Base-by-base conservation (phyloP, 169 alveolate genomes). In the Cryptosporidium felis region DNA sequence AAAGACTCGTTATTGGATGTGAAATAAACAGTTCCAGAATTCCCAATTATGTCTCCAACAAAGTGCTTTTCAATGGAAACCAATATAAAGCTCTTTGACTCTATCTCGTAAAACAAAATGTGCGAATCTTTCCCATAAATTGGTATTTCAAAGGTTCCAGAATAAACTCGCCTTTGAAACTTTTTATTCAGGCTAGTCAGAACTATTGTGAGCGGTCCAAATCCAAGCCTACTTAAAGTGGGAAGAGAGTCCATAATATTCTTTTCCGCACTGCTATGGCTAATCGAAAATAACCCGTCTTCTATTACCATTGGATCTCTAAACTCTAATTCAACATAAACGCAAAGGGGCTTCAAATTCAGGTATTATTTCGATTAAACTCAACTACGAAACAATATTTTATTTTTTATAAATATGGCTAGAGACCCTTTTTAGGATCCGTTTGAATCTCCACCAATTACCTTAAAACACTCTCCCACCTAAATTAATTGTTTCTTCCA, bases 151-250 rank as follows among this genome's bases (percentile, higher is more conserved):
- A 65, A 65, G 8, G 62, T 65, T 5, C 81, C 81, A 9, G 81
- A 28, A 30, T 65, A 65, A 5, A 49, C 61, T 14, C 81, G 59
- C 34, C 18, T 65, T 32, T 65, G 53, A 49, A 65, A 65, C 14
- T 42, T 65, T 16, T 65, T 65, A 30, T 65, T 65, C 36, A 65
- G 26, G 16, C 41, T 26, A 16, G 81, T 65, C 49, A 62, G 63
- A 18, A 65, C 62, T 18, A 65, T 65, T 47, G 81, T 65, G 26
- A 65, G 44, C 14, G 81, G 81, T n/a, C 81, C 81, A 65, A 65
- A 46, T 30, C 62, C 81, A 30, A 30, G 41, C 5, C 59, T 65
- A 47, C 49, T 65, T 46, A 65, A 65, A 14, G 38, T 47, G 30
- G 81, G 62, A 65, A 65, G 81, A 2, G 63, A 65, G 36, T 65